Evolutionary conservation across 2,329 filamentous ascomycete species (phyloP), one percentile per base, ranked within the genome.

Genomic region (Westerdykella aurantiaca): DNA sequence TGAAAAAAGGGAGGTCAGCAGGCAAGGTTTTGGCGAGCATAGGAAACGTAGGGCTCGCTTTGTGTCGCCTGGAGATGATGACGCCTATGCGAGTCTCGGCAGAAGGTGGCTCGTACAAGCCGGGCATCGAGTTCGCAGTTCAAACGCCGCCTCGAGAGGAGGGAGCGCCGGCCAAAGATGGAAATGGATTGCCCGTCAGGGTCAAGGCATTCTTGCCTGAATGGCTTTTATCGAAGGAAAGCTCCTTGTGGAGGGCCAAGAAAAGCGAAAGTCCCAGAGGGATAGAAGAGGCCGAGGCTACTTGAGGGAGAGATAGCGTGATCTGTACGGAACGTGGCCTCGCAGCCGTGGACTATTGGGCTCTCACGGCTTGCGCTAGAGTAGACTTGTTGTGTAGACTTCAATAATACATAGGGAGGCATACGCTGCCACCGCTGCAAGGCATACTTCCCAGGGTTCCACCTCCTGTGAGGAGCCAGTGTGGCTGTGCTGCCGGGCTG

Each of bases 61-160:
- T 96, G 53, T 96, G 91, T 63, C 81, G 91, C 21, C 69, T 97
- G 55, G 89, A 95, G 70, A 83, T 84, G 62, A 96, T 96, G 90
- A 95, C 88, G 5, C 85, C 88, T 60, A 71, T 93, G 38, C 73
- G 74, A 29, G 71, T 93, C 42, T 85, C 85, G 2, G 85, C 82
- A 44, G 81, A 85, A 50, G 77, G 78, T 0, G 77, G 78, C 14
- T 70, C 70, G 17, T 87, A 75, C 61, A 79, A 72, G 46, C 75
- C 78, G 0, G 75, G 74, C 1, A 76, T 82, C 61, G 59, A 70
- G 42, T 80, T 80, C 57, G 64, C 65, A 6, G 37, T 72, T 1
- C 42, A 50, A 44, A 41, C 51, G 49, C 44, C 48, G 7, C 33
- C 31, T 10, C 49, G 38, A 4, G 47, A 42, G 3, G 43, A 50